Conservation (phyloP, 2,329 filamentous ascomycete species). For the Truncatella angustata region DNA sequence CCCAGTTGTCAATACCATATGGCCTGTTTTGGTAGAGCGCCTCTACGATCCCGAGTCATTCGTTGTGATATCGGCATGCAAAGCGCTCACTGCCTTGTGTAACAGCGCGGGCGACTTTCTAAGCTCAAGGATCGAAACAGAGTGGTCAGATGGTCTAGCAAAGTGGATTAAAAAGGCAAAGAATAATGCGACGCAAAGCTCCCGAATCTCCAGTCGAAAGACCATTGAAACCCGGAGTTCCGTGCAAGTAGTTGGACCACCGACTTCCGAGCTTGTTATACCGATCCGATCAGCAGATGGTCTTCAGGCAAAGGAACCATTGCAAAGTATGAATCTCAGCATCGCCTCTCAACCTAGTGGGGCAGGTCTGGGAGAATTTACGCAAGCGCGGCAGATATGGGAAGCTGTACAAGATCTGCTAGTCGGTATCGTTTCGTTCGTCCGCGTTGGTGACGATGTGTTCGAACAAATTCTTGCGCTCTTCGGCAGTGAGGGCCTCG, state of each 20-base stretch:
- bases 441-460: conserved; percentile 63
- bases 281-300: conserved; percentile 23
- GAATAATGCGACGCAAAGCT: conserved; percentile 28
- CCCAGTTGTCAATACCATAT: conserved; percentile 85
- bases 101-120: conserved; percentile 78
- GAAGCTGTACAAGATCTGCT: conserved; percentile 59
- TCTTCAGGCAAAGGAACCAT: conserved; percentile 17
- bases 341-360: conserved; percentile 15
- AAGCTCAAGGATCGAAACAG: conserved; percentile 67
- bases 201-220: background rate
- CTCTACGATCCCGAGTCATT: conserved; percentile 66
- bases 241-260: background rate
- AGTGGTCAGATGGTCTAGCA: conserved; percentile 61
- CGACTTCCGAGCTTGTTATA: conserved; percentile 19
- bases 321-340: conserved; percentile 11
- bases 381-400: conserved; percentile 64
- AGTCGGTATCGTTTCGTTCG: conserved; percentile 57
- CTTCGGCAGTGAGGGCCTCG: conserved; percentile 47
- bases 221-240: background rate
- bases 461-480: conserved; percentile 71
- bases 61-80: conserved; percentile 68
- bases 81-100: conserved; percentile 68
- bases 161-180: conserved; percentile 47
- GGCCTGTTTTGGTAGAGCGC: conserved; percentile 75
- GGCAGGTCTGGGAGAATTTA: conserved; percentile 52